Conservation (phyloP, 805 yeast genomes). For the Candida coleopterorum region DNA sequence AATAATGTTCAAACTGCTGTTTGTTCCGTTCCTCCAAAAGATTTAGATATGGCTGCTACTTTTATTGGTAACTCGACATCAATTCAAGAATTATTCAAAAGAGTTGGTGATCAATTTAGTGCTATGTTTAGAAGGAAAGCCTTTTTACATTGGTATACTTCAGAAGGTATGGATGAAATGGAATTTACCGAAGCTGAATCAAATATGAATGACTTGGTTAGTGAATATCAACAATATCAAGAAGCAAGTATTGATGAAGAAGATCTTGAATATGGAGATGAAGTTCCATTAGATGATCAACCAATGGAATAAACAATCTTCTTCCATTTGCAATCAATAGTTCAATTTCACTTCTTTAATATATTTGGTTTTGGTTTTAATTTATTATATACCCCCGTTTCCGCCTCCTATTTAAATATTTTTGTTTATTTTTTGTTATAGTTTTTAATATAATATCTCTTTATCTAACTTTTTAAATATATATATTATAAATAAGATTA, state of each 20-base stretch:
- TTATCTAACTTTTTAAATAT: not conserved
- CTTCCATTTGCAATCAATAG: too few species aligned
- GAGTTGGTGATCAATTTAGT: constrained; percentile 84
- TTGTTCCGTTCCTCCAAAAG: constrained; percentile 86
- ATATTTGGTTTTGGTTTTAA: constrained; percentile 6
- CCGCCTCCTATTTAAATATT: too few species aligned
- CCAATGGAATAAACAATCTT: constrained; percentile 26
- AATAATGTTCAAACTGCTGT: constrained; percentile 92
- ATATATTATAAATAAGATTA: constrained; percentile 1
- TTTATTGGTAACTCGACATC: constrained; percentile 92
- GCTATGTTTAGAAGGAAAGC: constrained; percentile 94
- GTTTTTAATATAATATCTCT: too few species aligned
- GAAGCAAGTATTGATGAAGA: constrained; percentile 70
- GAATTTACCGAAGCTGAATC: constrained; percentile 94
- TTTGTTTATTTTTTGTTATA: too few species aligned
- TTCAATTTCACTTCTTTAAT: constrained; percentile 7
- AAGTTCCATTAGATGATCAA: constrained; percentile 53
- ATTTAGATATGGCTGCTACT: constrained; percentile 84
- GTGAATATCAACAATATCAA: constrained; percentile 90
- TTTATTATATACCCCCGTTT: constrained; percentile 6
- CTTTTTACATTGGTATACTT: constrained; percentile 93
- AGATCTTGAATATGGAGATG: constrained; percentile 66
- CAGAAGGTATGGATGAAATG: constrained; percentile 94
- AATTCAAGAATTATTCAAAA: constrained; percentile 83
- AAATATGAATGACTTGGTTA: constrained; percentile 81